Evolutionary conservation across 805 yeast species (phyloP).

Genomic region (Diddensiella caesifluorescens): DNA sequence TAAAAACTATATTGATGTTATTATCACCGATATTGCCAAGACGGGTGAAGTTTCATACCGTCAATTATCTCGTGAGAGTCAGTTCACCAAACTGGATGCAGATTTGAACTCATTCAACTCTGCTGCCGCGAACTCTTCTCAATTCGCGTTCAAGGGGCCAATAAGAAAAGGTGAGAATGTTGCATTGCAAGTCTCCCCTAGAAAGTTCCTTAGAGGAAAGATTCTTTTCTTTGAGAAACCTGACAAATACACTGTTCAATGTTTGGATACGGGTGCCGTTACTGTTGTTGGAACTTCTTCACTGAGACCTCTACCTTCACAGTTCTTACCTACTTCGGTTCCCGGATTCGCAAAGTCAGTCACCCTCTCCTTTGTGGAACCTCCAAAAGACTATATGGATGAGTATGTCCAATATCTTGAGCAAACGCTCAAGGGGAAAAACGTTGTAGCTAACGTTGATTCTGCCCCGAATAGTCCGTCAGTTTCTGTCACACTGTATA

Average conservation of each 20-base stretch:
- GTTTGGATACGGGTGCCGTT: slow-evolving; percentile 56
- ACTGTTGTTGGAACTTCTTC: slow-evolving; percentile 42
- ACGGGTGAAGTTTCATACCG: slow-evolving; percentile 29
- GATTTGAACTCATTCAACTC: slow-evolving; percentile 27
- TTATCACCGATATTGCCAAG: slow-evolving; percentile 28
- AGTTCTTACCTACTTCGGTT: slow-evolving; percentile 37
- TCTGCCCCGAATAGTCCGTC: slow-evolving; percentile 32
- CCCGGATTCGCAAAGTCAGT: slow-evolving; percentile 56
- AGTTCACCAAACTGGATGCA: slow-evolving; percentile 20
- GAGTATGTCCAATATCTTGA: slow-evolving; percentile 53
- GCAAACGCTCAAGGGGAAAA: slow-evolving; percentile 41
- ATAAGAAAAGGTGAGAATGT: slow-evolving; percentile 48
- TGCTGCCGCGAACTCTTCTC: slow-evolving; percentile 30
- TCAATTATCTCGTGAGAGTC: slow-evolving; percentile 16
- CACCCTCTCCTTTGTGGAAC: slow-evolving; percentile 45
- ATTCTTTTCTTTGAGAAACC: slow-evolving; percentile 45
- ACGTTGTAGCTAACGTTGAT: slow-evolving; percentile 50
- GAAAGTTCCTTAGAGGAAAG: slow-evolving; percentile 55
- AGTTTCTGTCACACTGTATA: slow-evolving; percentile 46
- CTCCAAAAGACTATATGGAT: slow-evolving; percentile 53
- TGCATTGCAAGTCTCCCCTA: slow-evolving; percentile 51
- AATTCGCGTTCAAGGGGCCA: slow-evolving; percentile 26
- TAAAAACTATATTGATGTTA: slow-evolving; percentile 33
- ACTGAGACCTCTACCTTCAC: slow-evolving; percentile 49
- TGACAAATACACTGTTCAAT: slow-evolving; percentile 44